phyloP scores from a whole-genome alignment of 2,329 filamentous ascomycete genomes.

The Pyrenochaeta sp. region DNA sequence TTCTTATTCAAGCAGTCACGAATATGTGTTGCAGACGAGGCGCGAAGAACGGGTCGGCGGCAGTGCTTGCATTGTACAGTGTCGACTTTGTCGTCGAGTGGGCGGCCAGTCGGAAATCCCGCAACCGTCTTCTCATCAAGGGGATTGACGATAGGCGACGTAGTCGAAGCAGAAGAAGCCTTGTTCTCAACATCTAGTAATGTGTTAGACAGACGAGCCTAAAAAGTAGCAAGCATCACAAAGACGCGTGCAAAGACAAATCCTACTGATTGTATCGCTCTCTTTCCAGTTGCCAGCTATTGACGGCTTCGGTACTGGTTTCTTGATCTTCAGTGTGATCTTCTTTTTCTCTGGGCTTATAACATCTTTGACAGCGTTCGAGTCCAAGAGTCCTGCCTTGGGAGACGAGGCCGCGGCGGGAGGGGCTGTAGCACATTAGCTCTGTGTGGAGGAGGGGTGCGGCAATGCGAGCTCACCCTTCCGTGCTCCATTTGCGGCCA shows the following conservation, averaged over 20 bases:
- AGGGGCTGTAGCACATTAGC: constrained; percentile 36
- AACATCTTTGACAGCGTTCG: constrained; percentile 38
- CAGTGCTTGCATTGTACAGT: constrained; percentile 89
- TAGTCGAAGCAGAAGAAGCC: constrained; percentile 22
- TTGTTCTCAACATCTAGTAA: constrained; percentile 38
- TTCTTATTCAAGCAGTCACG: constrained; percentile 85
- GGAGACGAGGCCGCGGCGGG: constrained; percentile 27
- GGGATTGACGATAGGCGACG: constrained; percentile 58
- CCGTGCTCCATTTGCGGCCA: constrained; percentile 49
- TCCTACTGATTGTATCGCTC: constrained; percentile 68
- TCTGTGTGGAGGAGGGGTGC: constrained; percentile 23
- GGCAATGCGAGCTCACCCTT: constrained; percentile 41
- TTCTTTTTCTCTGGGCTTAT: constrained; percentile 53
- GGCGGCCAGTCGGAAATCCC: constrained; percentile 82
- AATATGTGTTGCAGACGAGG: constrained; percentile 80
- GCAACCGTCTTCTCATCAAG: constrained; percentile 80
- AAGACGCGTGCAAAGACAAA: constrained; percentile 1
- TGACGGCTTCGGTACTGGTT: constrained; percentile 67
- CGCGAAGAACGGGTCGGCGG: constrained; percentile 84
- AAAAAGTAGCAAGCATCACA: not conserved
- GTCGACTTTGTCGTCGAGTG: constrained; percentile 81
- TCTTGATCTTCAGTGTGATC: constrained; percentile 63
- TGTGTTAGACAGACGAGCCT: constrained; percentile 8
- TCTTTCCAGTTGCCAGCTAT: constrained; percentile 78
- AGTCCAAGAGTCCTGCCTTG: constrained; percentile 40